Percentiles rank a stretch among this genome's conserved stretches.
Evolutionary conservation across 2,329 filamentous ascomycete genomes (phyloP).

Genomic region (Fusarium drepaniforme): DNA sequence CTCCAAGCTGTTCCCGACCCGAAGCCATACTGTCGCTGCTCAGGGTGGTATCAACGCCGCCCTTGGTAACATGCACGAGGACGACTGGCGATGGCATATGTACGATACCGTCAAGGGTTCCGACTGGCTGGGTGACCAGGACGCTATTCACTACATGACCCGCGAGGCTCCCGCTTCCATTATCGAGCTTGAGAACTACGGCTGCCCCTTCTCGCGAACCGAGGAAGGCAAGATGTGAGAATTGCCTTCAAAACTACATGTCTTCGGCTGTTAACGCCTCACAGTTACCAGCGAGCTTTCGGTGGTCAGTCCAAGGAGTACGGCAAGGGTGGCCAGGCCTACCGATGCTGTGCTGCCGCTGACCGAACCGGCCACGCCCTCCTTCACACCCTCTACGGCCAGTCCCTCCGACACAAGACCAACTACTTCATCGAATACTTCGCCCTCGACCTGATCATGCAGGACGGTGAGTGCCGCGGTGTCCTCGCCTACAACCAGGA

Average conservation of each 20-base stretch:
- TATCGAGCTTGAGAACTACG: slow-evolving; percentile 96
- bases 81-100: slow-evolving; percentile 99
- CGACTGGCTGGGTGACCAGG: slow-evolving; percentile 97
- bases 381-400: slow-evolving; percentile 97
- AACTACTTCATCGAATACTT: slow-evolving; percentile 99
- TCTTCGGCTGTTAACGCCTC: slow-evolving; percentile 26
- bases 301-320: slow-evolving; percentile 96
- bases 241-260: not conserved
- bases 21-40: slow-evolving; percentile 86
- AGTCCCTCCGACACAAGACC: slow-evolving; percentile 96
- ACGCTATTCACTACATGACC: slow-evolving; percentile 99
- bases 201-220: slow-evolving; percentile 95
- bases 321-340: slow-evolving; percentile 97
- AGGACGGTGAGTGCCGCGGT: slow-evolving; percentile 96
- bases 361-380: slow-evolving; percentile 98
- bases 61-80: slow-evolving; percentile 95
- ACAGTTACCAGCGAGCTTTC: slow-evolving; percentile 95
- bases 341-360: slow-evolving; percentile 95
- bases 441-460: slow-evolving; percentile 96
- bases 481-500: slow-evolving; percentile 99
- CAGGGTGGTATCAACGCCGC: slow-evolving; percentile 91
- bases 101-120: slow-evolving; percentile 99
- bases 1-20: slow-evolving; percentile 86
- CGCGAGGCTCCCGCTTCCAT: slow-evolving; percentile 92
- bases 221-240: slow-evolving; percentile 93